phyloP scores from a whole-genome alignment of 371 early-diverging fungal genomes.

The Haplosporangium sp. region DNA sequence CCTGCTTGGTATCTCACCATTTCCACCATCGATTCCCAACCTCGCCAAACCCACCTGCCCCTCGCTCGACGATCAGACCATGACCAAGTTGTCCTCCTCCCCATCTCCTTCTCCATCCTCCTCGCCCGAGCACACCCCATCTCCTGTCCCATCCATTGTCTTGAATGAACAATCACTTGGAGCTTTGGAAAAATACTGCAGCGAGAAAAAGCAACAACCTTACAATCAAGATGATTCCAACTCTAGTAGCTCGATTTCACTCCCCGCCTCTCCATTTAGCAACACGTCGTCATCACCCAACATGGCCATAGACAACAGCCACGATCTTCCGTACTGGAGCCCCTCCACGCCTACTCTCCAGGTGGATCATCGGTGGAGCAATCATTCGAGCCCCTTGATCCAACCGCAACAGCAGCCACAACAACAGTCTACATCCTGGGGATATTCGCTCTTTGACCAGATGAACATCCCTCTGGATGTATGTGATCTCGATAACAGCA shows the following conservation, averaged over 20 bases:
- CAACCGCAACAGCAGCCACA: constrained; percentile 12
- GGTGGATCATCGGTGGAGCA: constrained; percentile 25
- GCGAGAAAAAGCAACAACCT: constrained; percentile 10
- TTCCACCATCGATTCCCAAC: constrained; percentile 44
- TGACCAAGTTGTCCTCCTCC: constrained; percentile 18
- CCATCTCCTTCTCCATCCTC: constrained; percentile 4
- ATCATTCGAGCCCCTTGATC: constrained; percentile 26
- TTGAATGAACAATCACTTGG: constrained; percentile 9
- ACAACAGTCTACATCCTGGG: constrained; percentile 13
- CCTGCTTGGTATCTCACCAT: constrained; percentile 50
- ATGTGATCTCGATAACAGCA: constrained; percentile 1
- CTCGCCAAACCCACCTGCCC: constrained; percentile 53
- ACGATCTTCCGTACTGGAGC: constrained; percentile 38
- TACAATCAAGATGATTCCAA: background rate
- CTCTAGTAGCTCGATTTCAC: constrained; percentile 20
- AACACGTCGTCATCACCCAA: constrained; percentile 22
- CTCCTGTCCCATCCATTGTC: constrained; percentile 10
- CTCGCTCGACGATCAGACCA: constrained; percentile 26
- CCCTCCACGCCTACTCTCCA: constrained; percentile 24
- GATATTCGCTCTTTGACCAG: constrained; percentile 32
- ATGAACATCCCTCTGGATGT: constrained; percentile 8
- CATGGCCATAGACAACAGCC: background rate
- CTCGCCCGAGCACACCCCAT: background rate
- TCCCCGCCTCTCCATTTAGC: constrained; percentile 19
- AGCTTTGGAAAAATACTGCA: constrained; percentile 2